Evolutionary conservation across 116 monocot genomes (phyloP).

Genomic region (Posidonia oceanica): DNA sequence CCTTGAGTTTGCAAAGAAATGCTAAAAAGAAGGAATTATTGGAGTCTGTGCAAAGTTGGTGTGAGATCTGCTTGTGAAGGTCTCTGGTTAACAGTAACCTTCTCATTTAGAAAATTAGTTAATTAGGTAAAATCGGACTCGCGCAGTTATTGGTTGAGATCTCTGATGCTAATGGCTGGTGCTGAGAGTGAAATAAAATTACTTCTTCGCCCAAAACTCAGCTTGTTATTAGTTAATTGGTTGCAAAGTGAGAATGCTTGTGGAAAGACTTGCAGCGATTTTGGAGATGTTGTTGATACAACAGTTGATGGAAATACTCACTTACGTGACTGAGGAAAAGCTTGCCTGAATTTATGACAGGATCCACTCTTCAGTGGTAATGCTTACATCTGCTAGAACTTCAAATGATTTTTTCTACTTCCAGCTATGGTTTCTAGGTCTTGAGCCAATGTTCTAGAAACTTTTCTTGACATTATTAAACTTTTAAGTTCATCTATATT

Average conservation of each 20-base stretch:
- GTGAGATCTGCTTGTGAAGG: slow-evolving; percentile 50
- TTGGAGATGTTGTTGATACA: slow-evolving; percentile 12
- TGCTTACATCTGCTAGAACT: slow-evolving; percentile 21
- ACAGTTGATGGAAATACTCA: slow-evolving; percentile 9
- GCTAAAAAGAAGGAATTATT: slow-evolving; percentile 33
- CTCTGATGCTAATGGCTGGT: slow-evolving; percentile 55
- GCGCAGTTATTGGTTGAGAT: slow-evolving; percentile 50
- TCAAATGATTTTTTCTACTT: slow-evolving; percentile 33
- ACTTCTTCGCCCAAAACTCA: slow-evolving; percentile 49
- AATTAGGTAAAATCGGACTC: slow-evolving; percentile 28
- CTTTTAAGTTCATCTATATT: slow-evolving; percentile 16
- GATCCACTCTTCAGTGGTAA: slow-evolving; percentile 45
- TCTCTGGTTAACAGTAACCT: slow-evolving; percentile 71
- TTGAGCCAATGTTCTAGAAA: slow-evolving; percentile 48
- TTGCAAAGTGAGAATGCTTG: slow-evolving; percentile 24
- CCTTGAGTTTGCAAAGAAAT: slow-evolving; percentile 45
- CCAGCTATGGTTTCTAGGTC: slow-evolving; percentile 73
- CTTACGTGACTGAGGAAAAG: slow-evolving; percentile 25
- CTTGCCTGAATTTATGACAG: slow-evolving; percentile 36
- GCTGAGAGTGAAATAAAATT: slow-evolving; percentile 84
- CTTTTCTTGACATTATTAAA: slow-evolving; percentile 28
- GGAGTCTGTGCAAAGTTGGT: slow-evolving; percentile 65
- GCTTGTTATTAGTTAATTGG: slow-evolving; percentile 34
- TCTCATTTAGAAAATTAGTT: slow-evolving; percentile 62
- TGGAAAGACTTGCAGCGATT: slow-evolving; percentile 14